Percentiles rank a stretch among this genome's conserved stretches.
phyloP scores from a whole-genome alignment of 2,329 filamentous ascomycete genomes.

The Lomentospora prolificans region DNA sequence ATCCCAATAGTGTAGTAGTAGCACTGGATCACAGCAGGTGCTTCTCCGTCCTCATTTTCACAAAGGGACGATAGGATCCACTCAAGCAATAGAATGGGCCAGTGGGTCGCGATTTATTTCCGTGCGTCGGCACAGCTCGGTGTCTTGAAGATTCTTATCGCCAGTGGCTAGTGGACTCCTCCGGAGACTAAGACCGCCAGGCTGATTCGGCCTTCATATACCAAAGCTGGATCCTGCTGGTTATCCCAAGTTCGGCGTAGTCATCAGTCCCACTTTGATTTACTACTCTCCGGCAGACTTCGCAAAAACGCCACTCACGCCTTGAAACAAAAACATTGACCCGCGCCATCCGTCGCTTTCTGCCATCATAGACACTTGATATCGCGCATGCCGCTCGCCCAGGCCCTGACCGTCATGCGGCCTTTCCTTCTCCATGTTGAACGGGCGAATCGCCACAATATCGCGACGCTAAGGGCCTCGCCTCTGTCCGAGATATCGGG shows the following conservation, averaged over 20 bases:
- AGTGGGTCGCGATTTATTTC: conserved; percentile 1
- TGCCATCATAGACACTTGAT: too few species aligned
- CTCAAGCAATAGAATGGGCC: background rate
- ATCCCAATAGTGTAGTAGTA: too few species aligned
- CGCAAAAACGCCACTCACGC: background rate
- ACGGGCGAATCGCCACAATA: conserved; percentile 35
- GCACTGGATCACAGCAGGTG: too few species aligned
- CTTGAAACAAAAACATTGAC: background rate
- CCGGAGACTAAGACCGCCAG: background rate
- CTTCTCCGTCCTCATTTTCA: background rate
- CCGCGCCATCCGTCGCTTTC: background rate
- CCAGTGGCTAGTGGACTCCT: background rate
- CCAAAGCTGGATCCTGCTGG: background rate
- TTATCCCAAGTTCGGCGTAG: background rate
- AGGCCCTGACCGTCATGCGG: background rate
- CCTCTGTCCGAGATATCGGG: conserved; percentile 71
- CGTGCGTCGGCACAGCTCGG: background rate
- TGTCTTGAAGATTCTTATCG: background rate
- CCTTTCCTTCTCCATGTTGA: background rate
- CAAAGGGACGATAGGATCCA: background rate
- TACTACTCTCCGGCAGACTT: background rate
- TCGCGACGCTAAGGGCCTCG: conserved; percentile 33
- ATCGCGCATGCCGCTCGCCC: background rate
- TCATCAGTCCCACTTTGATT: background rate
- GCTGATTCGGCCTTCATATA: background rate